phyloP scores from a whole-genome alignment of 1,139 yeast species.

The Sugiyamaella xylanicola region DNA sequence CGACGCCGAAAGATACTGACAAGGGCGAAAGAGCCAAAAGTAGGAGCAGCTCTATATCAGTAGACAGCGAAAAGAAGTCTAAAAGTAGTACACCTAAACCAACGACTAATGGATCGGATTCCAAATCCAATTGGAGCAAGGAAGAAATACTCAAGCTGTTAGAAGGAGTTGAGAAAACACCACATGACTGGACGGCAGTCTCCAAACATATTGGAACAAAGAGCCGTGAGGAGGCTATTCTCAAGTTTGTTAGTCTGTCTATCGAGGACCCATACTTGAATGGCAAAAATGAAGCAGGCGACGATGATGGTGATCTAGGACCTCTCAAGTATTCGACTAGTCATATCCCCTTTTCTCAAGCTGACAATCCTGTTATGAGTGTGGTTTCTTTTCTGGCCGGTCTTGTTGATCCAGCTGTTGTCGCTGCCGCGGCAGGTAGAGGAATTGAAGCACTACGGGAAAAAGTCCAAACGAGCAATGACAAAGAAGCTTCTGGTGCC shows the following conservation, averaged over 20 bases:
- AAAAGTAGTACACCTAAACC: constrained; percentile 11
- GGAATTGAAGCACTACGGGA: constrained; percentile 51
- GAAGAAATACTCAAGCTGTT: constrained; percentile 61
- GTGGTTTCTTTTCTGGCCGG: constrained; percentile 86
- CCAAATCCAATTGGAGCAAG: constrained; percentile 58
- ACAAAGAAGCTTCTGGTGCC: constrained; percentile 14
- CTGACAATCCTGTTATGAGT: constrained; percentile 91
- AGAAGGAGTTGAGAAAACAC: constrained; percentile 54
- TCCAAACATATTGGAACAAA: constrained; percentile 61
- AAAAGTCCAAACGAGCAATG: constrained; percentile 23
- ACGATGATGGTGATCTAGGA: constrained; percentile 51
- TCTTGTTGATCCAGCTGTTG: constrained; percentile 85
- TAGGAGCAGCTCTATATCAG: not conserved
- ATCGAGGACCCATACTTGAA: constrained; percentile 71
- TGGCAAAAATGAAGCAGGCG: constrained; percentile 15
- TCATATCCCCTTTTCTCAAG: constrained; percentile 72
- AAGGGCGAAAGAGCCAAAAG: constrained; percentile 4
- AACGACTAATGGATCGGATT: constrained; percentile 36
- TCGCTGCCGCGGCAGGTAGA: constrained; percentile 65
- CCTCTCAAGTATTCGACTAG: constrained; percentile 77
- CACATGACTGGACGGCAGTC: constrained; percentile 70
- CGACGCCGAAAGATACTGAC: not conserved
- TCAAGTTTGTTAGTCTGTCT: constrained; percentile 77
- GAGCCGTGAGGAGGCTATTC: constrained; percentile 78
- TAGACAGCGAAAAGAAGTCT: not conserved